Evolutionary conservation across 139 green algal species (phyloP), one percentile per base, ranked within the genome.

Genomic region (Coelastrella sp.): DNA sequence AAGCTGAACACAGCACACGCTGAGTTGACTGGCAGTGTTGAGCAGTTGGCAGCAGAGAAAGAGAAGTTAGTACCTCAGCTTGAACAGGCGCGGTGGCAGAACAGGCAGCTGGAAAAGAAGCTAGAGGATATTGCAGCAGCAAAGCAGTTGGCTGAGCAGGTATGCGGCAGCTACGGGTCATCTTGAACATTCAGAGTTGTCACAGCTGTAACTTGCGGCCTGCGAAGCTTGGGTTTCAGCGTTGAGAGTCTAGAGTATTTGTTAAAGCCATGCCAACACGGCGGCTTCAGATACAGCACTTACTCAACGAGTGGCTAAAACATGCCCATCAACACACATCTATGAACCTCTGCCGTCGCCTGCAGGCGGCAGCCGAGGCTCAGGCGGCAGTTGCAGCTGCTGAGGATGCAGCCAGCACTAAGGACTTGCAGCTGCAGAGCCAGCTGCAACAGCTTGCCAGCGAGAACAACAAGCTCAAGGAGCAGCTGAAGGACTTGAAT

Each of bases 71-170:
- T 84, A 20, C 89, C 90, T 6, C 80, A 92, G 89, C 60, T 95
- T 14, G 92, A 96, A 83, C 83, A 95, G 86, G 80, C 80, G 13
- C 90, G 86, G 71, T 96, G 94, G 94, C 93, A 94, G 85, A 58
- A 58, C 0, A 85, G 93, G 47, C 92, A 95, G 91, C 85, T 93
- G 80, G 90, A 96, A 86, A 92, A 89, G 83, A 90, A 92, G 80
- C 75, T 93, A 13, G 91, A 92, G 59, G 92, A 94, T 58, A 32
- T 90, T 13, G 56, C 74, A 47, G 85, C 91, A 22, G 80, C 65
- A 0, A 91, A 87, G 59, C 57, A 64, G 11, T 47, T 71, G 2
- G 85, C 83, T 11, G 74, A 85, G 16, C 75, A 93, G 87, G 91
- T 93, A n/a, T 7, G 74, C 11, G 5, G 20, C 14, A 32, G 78